Conservation (phyloP, 768 basidiomycete genomes). For the Nidularia pulvinata region DNA sequence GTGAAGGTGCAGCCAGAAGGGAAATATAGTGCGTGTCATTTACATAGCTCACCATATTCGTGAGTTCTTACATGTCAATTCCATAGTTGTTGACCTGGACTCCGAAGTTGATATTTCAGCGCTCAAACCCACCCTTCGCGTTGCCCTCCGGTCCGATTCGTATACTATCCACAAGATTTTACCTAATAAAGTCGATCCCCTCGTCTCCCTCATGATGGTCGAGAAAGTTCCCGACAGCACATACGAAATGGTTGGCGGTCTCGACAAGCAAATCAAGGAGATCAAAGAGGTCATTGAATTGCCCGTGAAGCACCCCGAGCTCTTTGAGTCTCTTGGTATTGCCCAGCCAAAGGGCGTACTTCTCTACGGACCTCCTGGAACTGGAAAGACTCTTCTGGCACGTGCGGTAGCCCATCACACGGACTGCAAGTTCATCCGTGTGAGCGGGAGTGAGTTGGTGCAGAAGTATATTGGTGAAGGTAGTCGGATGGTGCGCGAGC, state of each 20-base stretch:
- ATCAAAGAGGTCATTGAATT: constrained; percentile 97
- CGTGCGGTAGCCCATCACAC: constrained; percentile 97
- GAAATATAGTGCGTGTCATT: constrained; percentile 83
- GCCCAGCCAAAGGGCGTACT: constrained; percentile 97
- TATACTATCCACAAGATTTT: constrained; percentile 97
- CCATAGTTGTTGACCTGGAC: constrained; percentile 90
- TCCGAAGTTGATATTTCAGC: constrained; percentile 78
- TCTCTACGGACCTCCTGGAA: constrained; percentile 95
- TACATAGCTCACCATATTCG: background rate
- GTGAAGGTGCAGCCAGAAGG: constrained; percentile 99
- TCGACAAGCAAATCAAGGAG: constrained; percentile 99
- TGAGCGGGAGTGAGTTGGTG: constrained; percentile 91
- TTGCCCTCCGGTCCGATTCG: constrained; percentile 94
- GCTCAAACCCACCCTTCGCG: constrained; percentile 85
- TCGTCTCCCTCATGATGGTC: constrained; percentile 99
- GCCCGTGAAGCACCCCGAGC: constrained; percentile 96
- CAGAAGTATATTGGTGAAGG: constrained; percentile 99
- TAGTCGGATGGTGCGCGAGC: constrained; percentile 92
- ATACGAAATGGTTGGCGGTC: constrained; percentile 99
- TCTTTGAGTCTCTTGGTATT: constrained; percentile 95
- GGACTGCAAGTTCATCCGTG: constrained; percentile 97
- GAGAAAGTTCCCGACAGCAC: constrained; percentile 99
- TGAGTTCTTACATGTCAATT: background rate
- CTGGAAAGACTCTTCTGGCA: constrained; percentile 94
- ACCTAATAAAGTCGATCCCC: constrained; percentile 97